A percentile compares a stretch with the other conserved stretches of the same genome.
Conservation (phyloP, 202 grass and related monocot species). For the Eragrostis tef region DNA sequence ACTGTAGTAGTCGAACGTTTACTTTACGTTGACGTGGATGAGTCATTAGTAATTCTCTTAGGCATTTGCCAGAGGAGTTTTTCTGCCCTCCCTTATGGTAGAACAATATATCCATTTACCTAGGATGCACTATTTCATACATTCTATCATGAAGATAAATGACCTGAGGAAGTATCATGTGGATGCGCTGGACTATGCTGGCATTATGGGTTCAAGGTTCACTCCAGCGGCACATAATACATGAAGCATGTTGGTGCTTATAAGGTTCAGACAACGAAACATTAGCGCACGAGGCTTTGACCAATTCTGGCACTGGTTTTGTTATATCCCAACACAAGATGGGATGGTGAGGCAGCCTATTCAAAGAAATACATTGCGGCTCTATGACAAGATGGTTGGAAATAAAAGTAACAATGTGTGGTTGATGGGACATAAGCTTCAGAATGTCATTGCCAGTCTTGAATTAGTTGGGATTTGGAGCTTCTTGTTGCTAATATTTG, state of each 20-base stretch:
- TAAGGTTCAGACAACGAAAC: slow-evolving; percentile 39
- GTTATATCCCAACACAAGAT: neutral
- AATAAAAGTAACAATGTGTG: slow-evolving; percentile 29
- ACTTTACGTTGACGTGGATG: slow-evolving; percentile 5
- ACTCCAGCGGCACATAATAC: slow-evolving; percentile 4
- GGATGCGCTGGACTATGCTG: slow-evolving; percentile 22
- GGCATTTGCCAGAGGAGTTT: slow-evolving; percentile 9
- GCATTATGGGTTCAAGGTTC: slow-evolving; percentile 34
- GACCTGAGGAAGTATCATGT: neutral
- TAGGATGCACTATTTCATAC: slow-evolving; percentile 22
- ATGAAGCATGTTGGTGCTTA: slow-evolving; percentile 27
- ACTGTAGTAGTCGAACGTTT: neutral
- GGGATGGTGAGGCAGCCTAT: slow-evolving; percentile 9
- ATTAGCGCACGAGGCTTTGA: slow-evolving; percentile 14
- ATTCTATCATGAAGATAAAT: slow-evolving; percentile 24
- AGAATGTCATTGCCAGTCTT: slow-evolving; percentile 20
- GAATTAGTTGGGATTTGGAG: slow-evolving; percentile 18
- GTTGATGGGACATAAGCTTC: slow-evolving; percentile 30
- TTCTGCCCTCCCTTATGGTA: neutral
- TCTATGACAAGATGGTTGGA: slow-evolving; percentile 23
- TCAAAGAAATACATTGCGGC: slow-evolving; percentile 33
- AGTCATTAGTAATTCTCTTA: slow-evolving; percentile 11
- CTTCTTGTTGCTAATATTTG: slow-evolving; percentile 38
- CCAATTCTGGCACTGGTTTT: slow-evolving; percentile 15
- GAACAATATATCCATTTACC: neutral